phyloP scores from a whole-genome alignment of 805 yeast genomes.

The Kluyveromyces nonfermentans region DNA sequence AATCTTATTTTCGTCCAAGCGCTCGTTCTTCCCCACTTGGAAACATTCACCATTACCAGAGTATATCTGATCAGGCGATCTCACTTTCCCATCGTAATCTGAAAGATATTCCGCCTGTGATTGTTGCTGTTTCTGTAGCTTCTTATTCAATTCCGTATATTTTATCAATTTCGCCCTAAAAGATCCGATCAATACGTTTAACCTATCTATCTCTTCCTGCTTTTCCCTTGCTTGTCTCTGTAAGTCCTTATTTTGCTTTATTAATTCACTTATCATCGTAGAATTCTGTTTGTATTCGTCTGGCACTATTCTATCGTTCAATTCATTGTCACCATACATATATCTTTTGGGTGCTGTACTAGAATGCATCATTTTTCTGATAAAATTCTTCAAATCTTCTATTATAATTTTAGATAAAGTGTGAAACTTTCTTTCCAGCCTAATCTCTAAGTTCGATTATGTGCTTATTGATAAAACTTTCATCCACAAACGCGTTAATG shows the following conservation, averaged over 20 bases:
- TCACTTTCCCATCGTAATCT: neutral
- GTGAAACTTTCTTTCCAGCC: neutral
- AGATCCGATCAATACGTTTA: slow-evolving; percentile 27
- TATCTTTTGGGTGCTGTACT: slow-evolving; percentile 1
- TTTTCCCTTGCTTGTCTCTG: slow-evolving; percentile 26
- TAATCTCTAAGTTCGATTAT: neutral
- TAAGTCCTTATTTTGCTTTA: slow-evolving; percentile 30
- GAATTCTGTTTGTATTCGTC: slow-evolving; percentile 31
- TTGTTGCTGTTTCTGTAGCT: slow-evolving; percentile 9
- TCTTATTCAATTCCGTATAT: slow-evolving; percentile 27
- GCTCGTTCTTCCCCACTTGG: neutral
- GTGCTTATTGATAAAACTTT: neutral
- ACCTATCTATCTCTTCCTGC: slow-evolving; percentile 23
- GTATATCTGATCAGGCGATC: neutral
- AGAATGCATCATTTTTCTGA: neutral
- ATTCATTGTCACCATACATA: neutral
- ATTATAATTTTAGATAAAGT: neutral
- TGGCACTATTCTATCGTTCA: slow-evolving; percentile 20
- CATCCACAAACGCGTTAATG: neutral
- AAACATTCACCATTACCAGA: neutral
- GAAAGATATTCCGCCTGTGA: neutral
- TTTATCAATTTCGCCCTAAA: slow-evolving; percentile 29
- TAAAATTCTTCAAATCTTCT: neutral
- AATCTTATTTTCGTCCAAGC: slow-evolving; percentile 12
- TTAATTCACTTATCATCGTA: slow-evolving; percentile 31